Evolutionary conservation across 2,329 filamentous ascomycete genomes (phyloP).

Genomic region (Magnaporthiopsis rhizophila): DNA sequence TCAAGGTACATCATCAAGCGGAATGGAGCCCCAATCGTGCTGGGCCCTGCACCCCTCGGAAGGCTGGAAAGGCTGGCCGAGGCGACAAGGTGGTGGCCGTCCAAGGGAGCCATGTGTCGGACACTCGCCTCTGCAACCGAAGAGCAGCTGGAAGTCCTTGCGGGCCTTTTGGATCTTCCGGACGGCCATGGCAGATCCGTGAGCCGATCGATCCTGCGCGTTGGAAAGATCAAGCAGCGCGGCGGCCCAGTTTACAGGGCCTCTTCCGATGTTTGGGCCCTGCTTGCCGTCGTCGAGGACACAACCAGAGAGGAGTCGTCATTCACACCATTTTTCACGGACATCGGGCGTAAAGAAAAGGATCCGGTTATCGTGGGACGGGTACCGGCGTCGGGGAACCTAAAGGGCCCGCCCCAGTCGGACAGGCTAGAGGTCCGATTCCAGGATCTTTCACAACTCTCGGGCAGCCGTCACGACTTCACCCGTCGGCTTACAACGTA

Average conservation of each 20-base stretch:
- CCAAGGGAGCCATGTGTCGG: background rate
- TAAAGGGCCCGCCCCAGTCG: too few relatives aligned
- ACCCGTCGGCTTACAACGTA: background rate
- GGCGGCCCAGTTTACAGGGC: background rate
- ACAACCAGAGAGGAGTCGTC: background rate
- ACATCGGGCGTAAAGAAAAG: background rate
- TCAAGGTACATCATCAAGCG: background rate
- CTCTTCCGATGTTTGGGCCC: background rate
- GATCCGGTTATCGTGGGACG: background rate
- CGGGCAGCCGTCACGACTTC: background rate
- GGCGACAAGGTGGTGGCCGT: background rate
- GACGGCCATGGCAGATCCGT: background rate
- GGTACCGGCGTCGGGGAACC: too few relatives aligned
- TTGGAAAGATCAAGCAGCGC: background rate
- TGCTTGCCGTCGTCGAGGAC: background rate
- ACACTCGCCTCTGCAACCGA: background rate
- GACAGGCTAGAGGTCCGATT: background rate
- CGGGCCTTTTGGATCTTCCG: background rate
- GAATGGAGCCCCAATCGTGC: background rate
- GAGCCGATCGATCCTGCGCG: background rate
- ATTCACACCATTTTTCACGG: background rate
- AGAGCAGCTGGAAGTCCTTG: background rate
- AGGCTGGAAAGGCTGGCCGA: background rate
- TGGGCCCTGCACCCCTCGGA: background rate
- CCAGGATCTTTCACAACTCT: background rate